phyloP scores from a whole-genome alignment of 2,329 filamentous ascomycete genomes.

The Penicillium oxalicum region DNA sequence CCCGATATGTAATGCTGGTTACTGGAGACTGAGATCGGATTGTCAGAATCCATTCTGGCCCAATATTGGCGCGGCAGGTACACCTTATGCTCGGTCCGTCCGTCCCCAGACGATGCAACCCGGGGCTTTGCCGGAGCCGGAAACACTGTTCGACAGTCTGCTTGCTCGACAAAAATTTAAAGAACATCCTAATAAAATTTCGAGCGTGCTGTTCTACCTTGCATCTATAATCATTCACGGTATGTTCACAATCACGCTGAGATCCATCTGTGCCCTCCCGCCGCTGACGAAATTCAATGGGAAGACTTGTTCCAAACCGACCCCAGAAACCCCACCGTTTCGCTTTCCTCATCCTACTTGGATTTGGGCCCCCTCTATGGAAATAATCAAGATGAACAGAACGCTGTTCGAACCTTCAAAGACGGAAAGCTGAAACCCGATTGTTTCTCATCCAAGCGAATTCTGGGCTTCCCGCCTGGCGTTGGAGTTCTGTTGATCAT shows the following conservation, averaged over 20 bases:
- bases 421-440: conserved; percentile 67
- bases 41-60: conserved; percentile 57
- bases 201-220: conserved; percentile 68
- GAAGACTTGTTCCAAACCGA: conserved; percentile 60
- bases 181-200: conserved; percentile 65
- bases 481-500: conserved; percentile 63
- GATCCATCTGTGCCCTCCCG: neutral
- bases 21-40: conserved; percentile 30
- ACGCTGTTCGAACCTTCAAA: conserved; percentile 56
- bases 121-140: conserved; percentile 58
- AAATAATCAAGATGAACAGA: conserved; percentile 57
- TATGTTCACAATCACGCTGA: conserved; percentile 13
- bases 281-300: conserved; percentile 17
- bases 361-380: conserved; percentile 70
- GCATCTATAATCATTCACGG: conserved; percentile 62
- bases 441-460: conserved; percentile 60
- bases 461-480: conserved; percentile 62
- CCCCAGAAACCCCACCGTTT: conserved; percentile 56
- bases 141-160: conserved; percentile 61
- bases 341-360: conserved; percentile 66
- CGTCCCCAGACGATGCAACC: conserved; percentile 52
- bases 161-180: conserved; percentile 59
- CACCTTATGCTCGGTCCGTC: conserved; percentile 65
- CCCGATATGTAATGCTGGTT: conserved; percentile 23
- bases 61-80: conserved; percentile 58